These are phyloP conservation scores for Calvatia gigantea DNA, from an alignment of 768 basidiomycete genomes.

Conservation along the genomic window DNA sequence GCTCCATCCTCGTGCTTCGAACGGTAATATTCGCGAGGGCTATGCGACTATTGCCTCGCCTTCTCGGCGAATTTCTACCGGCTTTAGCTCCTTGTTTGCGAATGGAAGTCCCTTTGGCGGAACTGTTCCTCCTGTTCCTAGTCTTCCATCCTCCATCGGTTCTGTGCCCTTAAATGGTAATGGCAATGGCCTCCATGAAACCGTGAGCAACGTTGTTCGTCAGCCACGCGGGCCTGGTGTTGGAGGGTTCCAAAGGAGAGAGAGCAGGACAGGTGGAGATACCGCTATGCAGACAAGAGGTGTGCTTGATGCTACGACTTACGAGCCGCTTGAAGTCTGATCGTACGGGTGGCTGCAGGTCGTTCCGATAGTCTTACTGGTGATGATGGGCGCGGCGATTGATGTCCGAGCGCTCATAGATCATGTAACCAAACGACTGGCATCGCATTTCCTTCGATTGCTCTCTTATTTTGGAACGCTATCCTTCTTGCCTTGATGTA, in stretches of 20 bases:
- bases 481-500: constrained; percentile 14
- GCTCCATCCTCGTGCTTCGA: constrained; percentile 75
- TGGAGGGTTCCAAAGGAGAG: constrained; percentile 69
- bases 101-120: constrained; percentile 46
- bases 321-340: constrained; percentile 86
- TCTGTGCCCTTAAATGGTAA: constrained; percentile 42
- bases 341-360: constrained; percentile 28
- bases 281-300: constrained; percentile 45
- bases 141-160: constrained; percentile 57
- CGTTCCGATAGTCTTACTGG: constrained; percentile 44
- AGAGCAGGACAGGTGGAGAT: constrained; percentile 52
- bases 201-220: constrained; percentile 56
- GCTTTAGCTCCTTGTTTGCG: constrained; percentile 69
- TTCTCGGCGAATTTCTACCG: constrained; percentile 70
- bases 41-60: constrained; percentile 87
- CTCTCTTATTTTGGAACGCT: constrained; percentile 11
- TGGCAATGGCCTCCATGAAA: constrained; percentile 37
- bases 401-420: constrained; percentile 20
- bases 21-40: constrained; percentile 84
- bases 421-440: neutral
- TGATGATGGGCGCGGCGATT: constrained; percentile 39
- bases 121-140: constrained; percentile 75
- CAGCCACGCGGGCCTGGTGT: constrained; percentile 84
- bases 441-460: constrained; percentile 9
- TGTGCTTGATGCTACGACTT: constrained; percentile 80